Base-by-base conservation (phyloP, 345 rosid species). In the Camelina hispida region DNA sequence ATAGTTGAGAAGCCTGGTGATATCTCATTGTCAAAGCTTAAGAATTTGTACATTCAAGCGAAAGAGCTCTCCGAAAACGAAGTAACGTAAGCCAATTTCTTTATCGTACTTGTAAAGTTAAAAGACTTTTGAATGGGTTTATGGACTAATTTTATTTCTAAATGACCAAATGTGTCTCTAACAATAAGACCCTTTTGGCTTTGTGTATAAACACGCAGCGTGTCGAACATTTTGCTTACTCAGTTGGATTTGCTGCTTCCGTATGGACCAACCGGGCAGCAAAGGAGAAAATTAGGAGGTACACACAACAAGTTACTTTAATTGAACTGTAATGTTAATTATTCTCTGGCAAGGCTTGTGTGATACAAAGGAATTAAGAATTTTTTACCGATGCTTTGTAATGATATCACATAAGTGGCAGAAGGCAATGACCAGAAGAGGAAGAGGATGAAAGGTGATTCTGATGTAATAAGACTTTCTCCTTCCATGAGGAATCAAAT, bases 1-100 rank as follows among this genome's bases (percentile, higher is more conserved):
- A 81, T 89, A 71, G 89, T 90, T 75, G 98, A 88, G 85, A 93
- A 86, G 83, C 93, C 87, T 42, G 89, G 88, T 66, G 98, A 93
- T 81, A 78, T 4, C 71, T 87, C 93, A 22, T 84, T 89, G 34
- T 52, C 79, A 25, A 90, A 15, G 84, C 87, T 90, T 55, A 89
- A 81, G 71, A 5, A 0, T 63, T 78, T 83, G 16, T 93, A 93
- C 76, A 82, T 72, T 58, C 91, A 55, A 44, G 96, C 91, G 4
- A 93, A 80, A 81, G 96, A 86, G 1, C 90, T 93, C 43, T 90
- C 91, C 3, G 97, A 93, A 78, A 80, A 0, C 69, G 97, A 93
- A 93, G 82, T 87, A 58, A 67, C 1, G 98, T 93, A 84, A 32
- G 87, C 35, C 38, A 72, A 64, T 68, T 68, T 56, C 46, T 48